Base-by-base conservation (phyloP, 2,329 filamentous ascomycete species). In the Pestalotiopsis fici region DNA sequence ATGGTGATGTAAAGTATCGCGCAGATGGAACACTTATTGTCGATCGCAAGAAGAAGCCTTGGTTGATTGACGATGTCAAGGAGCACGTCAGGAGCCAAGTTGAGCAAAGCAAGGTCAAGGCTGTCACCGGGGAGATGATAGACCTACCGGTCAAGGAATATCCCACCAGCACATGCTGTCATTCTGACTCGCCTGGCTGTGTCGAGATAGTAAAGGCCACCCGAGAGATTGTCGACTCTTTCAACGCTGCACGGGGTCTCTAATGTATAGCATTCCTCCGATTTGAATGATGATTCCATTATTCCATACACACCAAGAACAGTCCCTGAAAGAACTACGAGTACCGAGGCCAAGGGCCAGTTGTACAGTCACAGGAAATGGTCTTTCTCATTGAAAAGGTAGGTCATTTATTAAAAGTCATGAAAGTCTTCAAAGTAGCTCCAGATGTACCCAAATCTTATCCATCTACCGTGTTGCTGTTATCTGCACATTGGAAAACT, bases 31-130 rank as follows among this genome's bases (percentile, higher is more conserved):
- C 63, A 7, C 60, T 76, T 18, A 68, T 75, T 3, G 67, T 73
- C 75, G 85, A 68, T 83, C 80, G 87, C 37, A 87, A 88, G 78
- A 89, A 88, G 79, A 87, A 88, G 80, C 76, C 80, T 1, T 82
- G 80, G 79, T 73, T 78, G 27, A 65, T 75, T 0, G 76, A 77
- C 6, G 80, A 83, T 47, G 78, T 83, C 15, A 77, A 77, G 73
- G 78, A 74, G 56, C 80, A 82, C 65, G 79, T 83, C 4, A 69
- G 74, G n/a, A 77, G 81, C 69, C 82, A 83, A 71, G 69, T 83
- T 7, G 77, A 79, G 55, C 77, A 80, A 4, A 76, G 78, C 59
- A 78, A 78, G 2, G 81, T 82, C 11, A 82, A 78, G 1, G 80
- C 80, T 4, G 76, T 78, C 4, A 80, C 82, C 66, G 82, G 81